Percentiles rank a stretch among this genome's conserved stretches.
These are phyloP conservation scores for Arachis stenosperma DNA, from an alignment of 306 rosid species.

Conservation along the genomic window DNA sequence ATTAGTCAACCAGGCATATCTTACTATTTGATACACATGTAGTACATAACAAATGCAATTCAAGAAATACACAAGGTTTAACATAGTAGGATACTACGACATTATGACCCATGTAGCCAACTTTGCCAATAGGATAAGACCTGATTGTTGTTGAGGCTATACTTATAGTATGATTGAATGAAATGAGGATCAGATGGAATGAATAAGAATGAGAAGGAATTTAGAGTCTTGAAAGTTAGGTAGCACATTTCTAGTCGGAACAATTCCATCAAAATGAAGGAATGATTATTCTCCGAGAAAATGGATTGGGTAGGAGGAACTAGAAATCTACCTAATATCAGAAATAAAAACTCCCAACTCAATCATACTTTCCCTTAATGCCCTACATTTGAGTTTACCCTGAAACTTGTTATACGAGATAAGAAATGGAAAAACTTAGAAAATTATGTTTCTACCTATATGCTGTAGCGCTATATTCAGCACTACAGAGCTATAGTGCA, in stretches of 20 bases:
- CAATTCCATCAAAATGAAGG: slow-evolving; percentile 30
- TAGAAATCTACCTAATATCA: slow-evolving; percentile 17
- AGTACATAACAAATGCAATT: slow-evolving; percentile 19
- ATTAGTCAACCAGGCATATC: slow-evolving; percentile 51
- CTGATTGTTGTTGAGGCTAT: not conserved
- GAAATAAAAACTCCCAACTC: slow-evolving; percentile 12
- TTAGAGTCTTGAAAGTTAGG: slow-evolving; percentile 4
- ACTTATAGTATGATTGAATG: not conserved
- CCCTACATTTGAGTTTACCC: not conserved
- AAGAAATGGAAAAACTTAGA: not conserved
- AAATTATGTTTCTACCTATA: too few relatives aligned
- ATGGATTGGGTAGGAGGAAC: not conserved
- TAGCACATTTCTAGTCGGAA: slow-evolving; percentile 6
- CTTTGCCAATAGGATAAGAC: too few relatives aligned
- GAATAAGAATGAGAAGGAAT: slow-evolving; percentile 17
- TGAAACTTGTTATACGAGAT: not conserved
- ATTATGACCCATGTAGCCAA: too few relatives aligned
- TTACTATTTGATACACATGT: slow-evolving; percentile 25
- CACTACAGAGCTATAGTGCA: too few relatives aligned
- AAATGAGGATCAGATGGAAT: not conserved
- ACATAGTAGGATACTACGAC: too few relatives aligned
- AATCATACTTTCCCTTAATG: not conserved
- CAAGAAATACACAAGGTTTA: not conserved
- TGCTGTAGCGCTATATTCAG: too few relatives aligned
- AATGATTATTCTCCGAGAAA: not conserved